Conservation (phyloP, 192 early-diverging fungal genomes). For the Rhizoclosmatium sp. region DNA sequence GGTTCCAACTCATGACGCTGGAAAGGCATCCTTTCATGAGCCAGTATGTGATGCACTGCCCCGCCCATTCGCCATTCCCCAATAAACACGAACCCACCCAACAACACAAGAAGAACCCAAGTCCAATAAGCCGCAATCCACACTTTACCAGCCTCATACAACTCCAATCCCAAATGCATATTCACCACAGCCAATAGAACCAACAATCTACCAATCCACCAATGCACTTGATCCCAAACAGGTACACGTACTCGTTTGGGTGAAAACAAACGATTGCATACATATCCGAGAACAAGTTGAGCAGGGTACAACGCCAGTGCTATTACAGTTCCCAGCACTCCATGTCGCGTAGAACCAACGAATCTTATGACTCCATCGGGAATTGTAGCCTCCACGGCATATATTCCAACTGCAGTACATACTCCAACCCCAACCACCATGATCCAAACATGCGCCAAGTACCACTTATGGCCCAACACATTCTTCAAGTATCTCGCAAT, state of each 20-base stretch:
- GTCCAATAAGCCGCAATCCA: constrained; percentile 8
- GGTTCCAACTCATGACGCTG: too few species aligned
- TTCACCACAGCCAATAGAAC: constrained; percentile 49
- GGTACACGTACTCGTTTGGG: neutral
- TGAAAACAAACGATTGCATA: neutral
- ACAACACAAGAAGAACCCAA: neutral
- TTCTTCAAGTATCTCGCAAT: constrained; percentile 52
- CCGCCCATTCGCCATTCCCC: neutral
- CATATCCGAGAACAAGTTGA: constrained; percentile 41
- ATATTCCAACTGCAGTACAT: constrained; percentile 12
- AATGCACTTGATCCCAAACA: constrained; percentile 52
- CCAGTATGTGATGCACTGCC: too few species aligned
- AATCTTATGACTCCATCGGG: neutral
- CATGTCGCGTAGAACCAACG: constrained; percentile 3
- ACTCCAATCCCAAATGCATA: constrained; percentile 42
- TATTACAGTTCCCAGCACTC: constrained; percentile 16
- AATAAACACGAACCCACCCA: neutral
- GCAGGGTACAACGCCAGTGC: constrained; percentile 12
- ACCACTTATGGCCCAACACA: neutral
- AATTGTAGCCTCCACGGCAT: neutral
- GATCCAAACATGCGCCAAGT: constrained; percentile 46
- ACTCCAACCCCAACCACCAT: constrained; percentile 36
- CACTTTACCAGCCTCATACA: constrained; percentile 7
- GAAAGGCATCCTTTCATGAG: too few species aligned
- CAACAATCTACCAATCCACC: constrained; percentile 52